Evolutionary conservation across 1,284 basidiomycete genomes (phyloP).

Genomic region (Ganoderma sinense): DNA sequence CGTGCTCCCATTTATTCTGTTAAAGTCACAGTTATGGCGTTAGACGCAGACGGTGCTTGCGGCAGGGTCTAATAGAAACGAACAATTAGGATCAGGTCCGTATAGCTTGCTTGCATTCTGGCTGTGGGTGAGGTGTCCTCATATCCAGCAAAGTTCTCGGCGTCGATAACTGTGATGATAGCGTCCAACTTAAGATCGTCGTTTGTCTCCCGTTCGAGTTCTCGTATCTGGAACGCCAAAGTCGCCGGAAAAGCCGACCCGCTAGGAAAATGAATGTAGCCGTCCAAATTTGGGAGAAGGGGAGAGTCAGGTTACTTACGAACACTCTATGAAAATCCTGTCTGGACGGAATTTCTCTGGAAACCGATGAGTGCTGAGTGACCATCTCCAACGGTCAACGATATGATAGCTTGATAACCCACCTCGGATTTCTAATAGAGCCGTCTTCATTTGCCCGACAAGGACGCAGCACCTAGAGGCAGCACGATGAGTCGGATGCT

Average conservation of each 20-base stretch:
- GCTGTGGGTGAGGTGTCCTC: slow-evolving; percentile 90
- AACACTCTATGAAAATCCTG: slow-evolving; percentile 92
- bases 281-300: slow-evolving; percentile 2
- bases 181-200: slow-evolving; percentile 86
- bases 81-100: slow-evolving; percentile 86
- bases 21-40: neutral
- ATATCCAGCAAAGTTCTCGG: slow-evolving; percentile 89
- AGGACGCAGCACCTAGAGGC: slow-evolving; percentile 83
- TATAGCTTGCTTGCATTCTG: slow-evolving; percentile 93
- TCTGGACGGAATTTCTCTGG: slow-evolving; percentile 84
- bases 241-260: slow-evolving; percentile 92
- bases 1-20: slow-evolving; percentile 89
- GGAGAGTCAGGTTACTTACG: slow-evolving; percentile 54
- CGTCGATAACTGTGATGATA: slow-evolving; percentile 89
- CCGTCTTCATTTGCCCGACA: slow-evolving; percentile 91
- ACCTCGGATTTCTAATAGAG: slow-evolving; percentile 87
- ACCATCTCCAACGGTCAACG: neutral
- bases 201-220: slow-evolving; percentile 80
- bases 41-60: neutral
- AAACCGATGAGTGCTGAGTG: neutral
- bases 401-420: slow-evolving; percentile 16
- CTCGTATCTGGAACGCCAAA: slow-evolving; percentile 89
- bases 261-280: slow-evolving; percentile 43
- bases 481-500: neutral
- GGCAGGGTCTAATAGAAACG: neutral